Base-by-base conservation (phyloP, 177 flowering plant species). In the Vitis hybrid region DNA sequence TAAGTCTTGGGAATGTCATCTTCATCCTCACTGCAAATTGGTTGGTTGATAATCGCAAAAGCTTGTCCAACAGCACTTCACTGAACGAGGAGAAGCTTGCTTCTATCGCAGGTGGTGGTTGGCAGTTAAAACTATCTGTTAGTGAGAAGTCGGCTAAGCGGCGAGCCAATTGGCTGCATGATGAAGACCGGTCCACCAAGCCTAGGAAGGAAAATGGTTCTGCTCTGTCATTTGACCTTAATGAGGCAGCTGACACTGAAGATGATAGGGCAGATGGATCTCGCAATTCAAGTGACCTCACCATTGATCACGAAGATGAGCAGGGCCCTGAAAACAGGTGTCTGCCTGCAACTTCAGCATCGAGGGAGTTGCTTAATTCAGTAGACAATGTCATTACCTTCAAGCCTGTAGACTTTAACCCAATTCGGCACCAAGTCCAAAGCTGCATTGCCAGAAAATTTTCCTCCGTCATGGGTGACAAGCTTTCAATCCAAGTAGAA, bases 11-110 rank as follows among this genome's bases (percentile, higher is more conserved):
- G n/a, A 93, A 84, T 66, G 86, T 87, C 11, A 84, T 88, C 15
- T 90, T 95, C 90, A 83, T 95, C 79, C 82, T 95, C n/a, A 89
- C 94, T 7, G 74, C 93, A 11, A 81, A 74, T 72, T 87, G 91
- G 89, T 68, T 81, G 46, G 85, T 91, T 0, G 88, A 84, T 3
- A 65, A 81, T 61, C 61, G 74, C 21, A 82, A 64, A 32, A 70
- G 56, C 62, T 56, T 66, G 1, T 46, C 81, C 0, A 70, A 76
- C 11, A 72, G 72, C 2, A 49, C 58, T 30, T 61, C 74, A 0
- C 58, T 83, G 1, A 76, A 80, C 8, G 92, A 89, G 59, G 81
- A 83, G 50, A 84, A 83, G 80, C 78, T 92, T 27, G 82, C 82
- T 0, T 61, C 77, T 3, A 13, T 78, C 30, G 86, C 87, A 1